Conservation (phyloP, 176 grass and related monocot genomes). For the Pontederia crassipes region DNA sequence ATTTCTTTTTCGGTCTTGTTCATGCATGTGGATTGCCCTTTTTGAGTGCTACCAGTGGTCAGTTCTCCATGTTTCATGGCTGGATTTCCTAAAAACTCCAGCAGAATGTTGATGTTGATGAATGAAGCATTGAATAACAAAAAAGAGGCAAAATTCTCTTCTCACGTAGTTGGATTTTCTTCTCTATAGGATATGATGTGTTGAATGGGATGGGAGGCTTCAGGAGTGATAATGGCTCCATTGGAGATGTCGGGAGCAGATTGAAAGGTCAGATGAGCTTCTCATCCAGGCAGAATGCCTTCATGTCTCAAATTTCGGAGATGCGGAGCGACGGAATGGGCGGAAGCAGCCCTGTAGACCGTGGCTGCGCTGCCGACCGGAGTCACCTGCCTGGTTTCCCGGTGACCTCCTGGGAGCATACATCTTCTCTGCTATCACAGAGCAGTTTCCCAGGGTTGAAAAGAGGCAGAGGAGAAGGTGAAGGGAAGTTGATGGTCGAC, state of each 20-base stretch:
- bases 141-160: neutral
- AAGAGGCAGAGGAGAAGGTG: constrained; percentile 5
- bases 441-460: neutral
- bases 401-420: neutral
- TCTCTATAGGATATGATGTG: neutral
- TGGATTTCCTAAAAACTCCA: too few species aligned
- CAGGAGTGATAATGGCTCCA: constrained; percentile 29
- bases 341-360: constrained; percentile 47
- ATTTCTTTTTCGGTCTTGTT: too few species aligned
- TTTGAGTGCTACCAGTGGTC: too few species aligned
- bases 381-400: neutral
- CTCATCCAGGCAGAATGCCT: constrained; percentile 72
- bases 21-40: too few species aligned
- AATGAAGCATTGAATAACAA: neutral
- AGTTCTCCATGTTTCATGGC: too few species aligned
- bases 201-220: constrained; percentile 26
- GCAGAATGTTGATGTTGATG: neutral
- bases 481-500: neutral
- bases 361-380: neutral
- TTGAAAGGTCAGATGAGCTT: constrained; percentile 86
- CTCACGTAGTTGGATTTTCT: neutral
- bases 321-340: constrained; percentile 64
- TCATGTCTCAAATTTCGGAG: constrained; percentile 97
- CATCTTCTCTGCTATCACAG: constrained; percentile 1
- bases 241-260: constrained; percentile 16